These are phyloP conservation scores for Batkoa obscura DNA, from an alignment of 371 early-diverging fungal genomes.

Conservation along the genomic window DNA sequence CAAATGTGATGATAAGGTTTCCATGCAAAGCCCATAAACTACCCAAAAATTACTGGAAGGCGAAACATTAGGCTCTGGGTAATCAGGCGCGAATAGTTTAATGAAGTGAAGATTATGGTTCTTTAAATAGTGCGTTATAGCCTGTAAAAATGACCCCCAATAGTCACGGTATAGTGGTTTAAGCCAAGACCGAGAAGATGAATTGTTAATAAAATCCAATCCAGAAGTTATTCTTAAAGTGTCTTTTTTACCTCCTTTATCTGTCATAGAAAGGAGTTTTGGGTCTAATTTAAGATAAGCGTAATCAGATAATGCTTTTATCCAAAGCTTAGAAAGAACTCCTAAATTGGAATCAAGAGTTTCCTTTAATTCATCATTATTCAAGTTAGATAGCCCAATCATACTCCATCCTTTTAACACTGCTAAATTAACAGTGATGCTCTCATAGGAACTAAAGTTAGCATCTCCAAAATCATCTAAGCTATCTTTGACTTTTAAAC, in stretches of 20 bases:
- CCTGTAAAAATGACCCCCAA: constrained; percentile 9
- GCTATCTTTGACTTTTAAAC: constrained; percentile 30
- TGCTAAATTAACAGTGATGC: constrained; percentile 53
- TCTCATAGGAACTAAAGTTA: constrained; percentile 38
- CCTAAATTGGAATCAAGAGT: constrained; percentile 36
- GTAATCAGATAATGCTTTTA: constrained; percentile 33
- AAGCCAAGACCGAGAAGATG: not conserved
- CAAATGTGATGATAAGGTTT: constrained; percentile 27
- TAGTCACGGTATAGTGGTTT: constrained; percentile 12
- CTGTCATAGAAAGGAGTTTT: constrained; percentile 24
- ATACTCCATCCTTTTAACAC: constrained; percentile 65
- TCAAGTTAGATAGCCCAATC: constrained; percentile 33
- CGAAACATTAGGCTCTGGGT: constrained; percentile 8
- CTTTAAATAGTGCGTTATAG: constrained; percentile 5
- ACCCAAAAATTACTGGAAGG: constrained; percentile 29
- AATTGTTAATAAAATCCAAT: constrained; percentile 5
- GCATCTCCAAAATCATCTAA: constrained; percentile 28
- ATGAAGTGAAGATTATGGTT: constrained; percentile 4
- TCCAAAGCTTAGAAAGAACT: constrained; percentile 32
- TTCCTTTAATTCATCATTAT: constrained; percentile 27
- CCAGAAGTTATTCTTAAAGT: constrained; percentile 9
- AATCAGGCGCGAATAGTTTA: constrained; percentile 14
- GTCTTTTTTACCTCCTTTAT: constrained; percentile 19
- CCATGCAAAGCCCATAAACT: constrained; percentile 41
- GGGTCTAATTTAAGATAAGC: constrained; percentile 33